Evolutionary conservation across 352 stramenopile species (phyloP), one percentile per base, ranked within the genome.

Genomic region (Phytopythium vexans): DNA sequence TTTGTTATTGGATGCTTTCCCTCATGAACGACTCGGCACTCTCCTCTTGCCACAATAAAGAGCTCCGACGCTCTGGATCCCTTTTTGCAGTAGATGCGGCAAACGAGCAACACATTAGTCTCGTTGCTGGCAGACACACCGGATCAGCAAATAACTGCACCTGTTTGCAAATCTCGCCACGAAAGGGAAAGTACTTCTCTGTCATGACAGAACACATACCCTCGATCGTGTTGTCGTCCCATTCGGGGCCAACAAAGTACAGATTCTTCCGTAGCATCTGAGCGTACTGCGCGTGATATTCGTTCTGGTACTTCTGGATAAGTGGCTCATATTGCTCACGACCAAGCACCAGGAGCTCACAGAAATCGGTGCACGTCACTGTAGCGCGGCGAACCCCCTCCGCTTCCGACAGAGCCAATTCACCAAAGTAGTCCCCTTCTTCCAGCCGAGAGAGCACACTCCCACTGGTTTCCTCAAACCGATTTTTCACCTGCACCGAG

Each of bases 181-280:
- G 66, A 42, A 77, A 91, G 1, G 83, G 64, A 41, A 92, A 74
- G 46, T 88, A 86, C 50, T 93, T 93, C 47, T 93, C 83, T 1
- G 72, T 78, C 83, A 93, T 93, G 36, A 93, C 83, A 0, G 78
- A 86, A 42, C 83, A 93, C 81, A 93, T 92, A 33, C 76, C 79
- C 56, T 91, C 77, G 43, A 93, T 89, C 36, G 81, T 93, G 37
- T 83, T 84, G 54, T 81, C 73, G 56, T 93, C 80, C 83, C 83
- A 93, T 27, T 89, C 83, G 8, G 77, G 67, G 1, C 83, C 83
- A 32, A 77, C 77, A 46, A 93, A 93, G 48, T 89, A 89, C 1
- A 74, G 54, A 38, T 93, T 93, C 60, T 86, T 81, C 33, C 74
- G 70, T 27, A 93, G 66, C 62, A 92, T 72, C 34, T 86, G 81